Evolutionary conservation across 495 filamentous ascomycete species (phyloP).

Genomic region (Penicillium waksmanii): DNA sequence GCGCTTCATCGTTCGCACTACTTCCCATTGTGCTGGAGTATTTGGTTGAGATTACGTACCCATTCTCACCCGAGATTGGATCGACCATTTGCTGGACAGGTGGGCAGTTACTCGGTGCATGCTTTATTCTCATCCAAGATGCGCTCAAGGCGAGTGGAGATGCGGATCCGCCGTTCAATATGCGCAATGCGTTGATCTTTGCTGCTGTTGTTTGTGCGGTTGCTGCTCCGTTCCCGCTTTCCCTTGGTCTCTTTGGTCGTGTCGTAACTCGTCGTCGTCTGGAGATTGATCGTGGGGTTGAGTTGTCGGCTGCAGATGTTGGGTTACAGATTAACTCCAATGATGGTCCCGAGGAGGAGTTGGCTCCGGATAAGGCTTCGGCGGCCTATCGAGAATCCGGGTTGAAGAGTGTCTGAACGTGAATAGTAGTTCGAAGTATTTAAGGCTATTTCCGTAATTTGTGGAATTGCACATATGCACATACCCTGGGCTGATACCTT

Average conservation of each 20-base stretch:
- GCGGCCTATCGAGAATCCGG: conserved; percentile 4
- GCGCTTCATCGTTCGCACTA: conserved; percentile 78
- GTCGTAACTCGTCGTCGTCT: conserved; percentile 58
- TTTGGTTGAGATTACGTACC: conserved; percentile 82
- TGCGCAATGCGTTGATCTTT: conserved; percentile 77
- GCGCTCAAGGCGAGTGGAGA: conserved; percentile 66
- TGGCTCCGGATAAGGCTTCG: not conserved
- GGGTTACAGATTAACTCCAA: not conserved
- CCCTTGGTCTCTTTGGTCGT: conserved; percentile 67
- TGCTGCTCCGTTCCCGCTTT: conserved; percentile 67
- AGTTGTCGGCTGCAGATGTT: conserved; percentile 21
- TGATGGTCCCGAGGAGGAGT: conserved; percentile 2
- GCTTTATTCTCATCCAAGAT: conserved; percentile 83
- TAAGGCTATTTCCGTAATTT: not conserved
- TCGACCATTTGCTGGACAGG: conserved; percentile 82
- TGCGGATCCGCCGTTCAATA: conserved; percentile 65
- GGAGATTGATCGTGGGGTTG: conserved; percentile 53
- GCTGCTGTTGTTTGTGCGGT: conserved; percentile 69
- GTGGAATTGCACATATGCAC: not conserved
- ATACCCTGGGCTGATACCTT: conserved; percentile 1
- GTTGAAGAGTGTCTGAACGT: not conserved
- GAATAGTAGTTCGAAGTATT: not conserved
- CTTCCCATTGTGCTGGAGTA: conserved; percentile 87
- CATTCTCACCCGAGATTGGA: conserved; percentile 84
- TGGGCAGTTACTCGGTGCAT: conserved; percentile 69